Evolutionary conservation across 202 grass and related monocot species (phyloP).

Genomic region (Carex sylvatica): DNA sequence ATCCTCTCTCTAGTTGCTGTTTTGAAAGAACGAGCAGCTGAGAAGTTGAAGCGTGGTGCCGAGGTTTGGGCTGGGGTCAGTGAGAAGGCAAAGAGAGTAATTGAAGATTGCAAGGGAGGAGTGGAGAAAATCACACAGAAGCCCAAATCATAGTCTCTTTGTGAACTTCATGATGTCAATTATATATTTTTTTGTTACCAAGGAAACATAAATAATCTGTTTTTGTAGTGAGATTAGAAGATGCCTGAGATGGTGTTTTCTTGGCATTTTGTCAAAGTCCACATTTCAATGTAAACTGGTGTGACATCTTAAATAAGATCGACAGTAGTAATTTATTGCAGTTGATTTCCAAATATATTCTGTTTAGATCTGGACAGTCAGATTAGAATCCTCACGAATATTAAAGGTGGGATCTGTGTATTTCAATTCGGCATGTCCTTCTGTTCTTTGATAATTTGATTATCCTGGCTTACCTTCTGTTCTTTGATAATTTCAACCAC

Average conservation of each 20-base stretch:
- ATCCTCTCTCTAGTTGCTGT: slow-evolving; percentile 53
- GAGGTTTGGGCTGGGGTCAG: slow-evolving; percentile 30
- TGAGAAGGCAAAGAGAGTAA: slow-evolving; percentile 50
- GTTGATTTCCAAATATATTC: neutral
- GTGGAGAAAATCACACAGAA: slow-evolving; percentile 68
- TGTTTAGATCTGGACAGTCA: no score
- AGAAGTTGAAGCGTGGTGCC: slow-evolving; percentile 24
- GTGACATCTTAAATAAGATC: slow-evolving; percentile 1
- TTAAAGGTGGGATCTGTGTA: no score
- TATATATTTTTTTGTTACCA: neutral
- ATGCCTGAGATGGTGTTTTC: slow-evolving; percentile 4
- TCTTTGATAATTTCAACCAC: no score
- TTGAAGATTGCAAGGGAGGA: slow-evolving; percentile 72
- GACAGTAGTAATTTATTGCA: neutral
- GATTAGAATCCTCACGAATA: no score
- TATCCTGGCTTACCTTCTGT: no score
- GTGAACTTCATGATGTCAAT: neutral
- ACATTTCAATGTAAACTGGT: slow-evolving; percentile 7
- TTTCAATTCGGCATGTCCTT: no score
- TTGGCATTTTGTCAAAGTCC: neutral
- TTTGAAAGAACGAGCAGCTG: slow-evolving; percentile 46
- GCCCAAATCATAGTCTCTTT: slow-evolving; percentile 51
- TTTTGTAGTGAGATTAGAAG: slow-evolving; percentile 10
- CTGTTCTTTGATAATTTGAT: no score
- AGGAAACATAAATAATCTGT: slow-evolving; percentile 13